Conservation (phyloP, 441 rosid species). For the Mallotus repandus region DNA sequence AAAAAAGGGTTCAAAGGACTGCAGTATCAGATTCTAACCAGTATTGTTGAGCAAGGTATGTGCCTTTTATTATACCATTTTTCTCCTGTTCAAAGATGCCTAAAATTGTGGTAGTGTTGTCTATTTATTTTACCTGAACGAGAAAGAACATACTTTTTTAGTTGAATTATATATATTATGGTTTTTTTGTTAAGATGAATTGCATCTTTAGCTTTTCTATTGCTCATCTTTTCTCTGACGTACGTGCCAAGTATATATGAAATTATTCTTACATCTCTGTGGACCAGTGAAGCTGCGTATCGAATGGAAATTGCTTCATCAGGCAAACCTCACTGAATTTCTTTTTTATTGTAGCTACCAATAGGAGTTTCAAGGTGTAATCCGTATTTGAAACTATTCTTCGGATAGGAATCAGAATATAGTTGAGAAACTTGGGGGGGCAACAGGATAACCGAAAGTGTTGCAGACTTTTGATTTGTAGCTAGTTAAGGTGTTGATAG, state of each 20-base stretch:
- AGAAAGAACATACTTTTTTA: background rate
- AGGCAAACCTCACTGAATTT: background rate
- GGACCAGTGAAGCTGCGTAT: constrained; percentile 33
- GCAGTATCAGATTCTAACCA: constrained; percentile 30
- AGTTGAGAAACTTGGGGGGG: constrained; percentile 21
- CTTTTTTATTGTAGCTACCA: constrained; percentile 9
- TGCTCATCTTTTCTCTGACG: constrained; percentile 1
- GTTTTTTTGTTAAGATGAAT: constrained; percentile 9
- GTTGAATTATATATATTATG: background rate
- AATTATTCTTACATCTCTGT: constrained; percentile 25
- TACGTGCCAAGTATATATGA: constrained; percentile 1
- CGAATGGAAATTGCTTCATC: constrained; percentile 24
- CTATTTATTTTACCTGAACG: constrained; percentile 22
- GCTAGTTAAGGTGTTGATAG: constrained; percentile 27
- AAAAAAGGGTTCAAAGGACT: background rate
- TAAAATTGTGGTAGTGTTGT: constrained; percentile 15
- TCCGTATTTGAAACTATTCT: constrained; percentile 12
- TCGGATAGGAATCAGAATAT: constrained; percentile 44
- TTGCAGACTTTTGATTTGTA: constrained; percentile 19
- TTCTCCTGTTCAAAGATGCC: constrained; percentile 29
- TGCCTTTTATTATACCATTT: constrained; percentile 21
- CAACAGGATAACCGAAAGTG: constrained; percentile 42
- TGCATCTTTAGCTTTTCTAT: constrained; percentile 7
- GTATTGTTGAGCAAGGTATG: constrained; percentile 13
- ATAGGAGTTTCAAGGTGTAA: background rate